These are phyloP conservation scores for Triticum turgidum DNA, from an alignment of 176 grass and related monocot genomes.

Conservation along the genomic window DNA sequence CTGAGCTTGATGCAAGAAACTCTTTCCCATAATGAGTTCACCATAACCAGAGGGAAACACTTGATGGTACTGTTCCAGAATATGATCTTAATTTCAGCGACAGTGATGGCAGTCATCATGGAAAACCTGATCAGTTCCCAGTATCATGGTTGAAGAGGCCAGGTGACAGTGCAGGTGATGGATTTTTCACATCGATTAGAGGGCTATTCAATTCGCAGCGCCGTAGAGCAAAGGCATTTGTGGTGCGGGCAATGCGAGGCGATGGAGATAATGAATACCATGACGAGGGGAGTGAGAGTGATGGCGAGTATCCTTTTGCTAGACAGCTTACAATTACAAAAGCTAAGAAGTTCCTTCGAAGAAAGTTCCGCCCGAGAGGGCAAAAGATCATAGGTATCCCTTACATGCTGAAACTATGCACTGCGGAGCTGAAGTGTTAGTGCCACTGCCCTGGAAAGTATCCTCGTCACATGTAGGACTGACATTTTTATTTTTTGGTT, in stretches of 20 bases:
- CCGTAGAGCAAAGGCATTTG: slow-evolving; percentile 91
- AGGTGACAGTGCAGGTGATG: slow-evolving; percentile 80
- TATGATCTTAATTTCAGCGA: slow-evolving; percentile 85
- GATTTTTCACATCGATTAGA: slow-evolving; percentile 95
- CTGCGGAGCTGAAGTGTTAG: background rate
- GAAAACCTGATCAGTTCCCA: slow-evolving; percentile 77
- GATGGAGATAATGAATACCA: slow-evolving; percentile 86
- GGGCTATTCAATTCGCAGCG: slow-evolving; percentile 97
- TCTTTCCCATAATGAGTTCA: no score
- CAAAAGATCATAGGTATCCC: slow-evolving; percentile 79
- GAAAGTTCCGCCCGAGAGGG: slow-evolving; percentile 82
- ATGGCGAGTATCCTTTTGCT: slow-evolving; percentile 80
- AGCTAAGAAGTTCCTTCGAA: slow-evolving; percentile 74
- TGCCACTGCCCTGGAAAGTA: background rate
- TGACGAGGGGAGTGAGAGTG: slow-evolving; percentile 93
- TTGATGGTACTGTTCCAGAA: slow-evolving; percentile 66
- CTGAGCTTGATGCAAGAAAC: no score
- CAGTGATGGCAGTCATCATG: slow-evolving; percentile 70
- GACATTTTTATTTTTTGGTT: background rate
- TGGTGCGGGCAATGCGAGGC: slow-evolving; percentile 68
- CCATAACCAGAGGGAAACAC: slow-evolving; percentile 66
- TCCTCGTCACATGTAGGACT: background rate
- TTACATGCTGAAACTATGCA: background rate
- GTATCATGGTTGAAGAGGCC: slow-evolving; percentile 95
- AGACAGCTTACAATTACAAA: slow-evolving; percentile 92